Percentiles rank a stretch among this genome's conserved stretches.
Conservation (phyloP, 768 basidiomycete species). For the Suillus sp. region DNA sequence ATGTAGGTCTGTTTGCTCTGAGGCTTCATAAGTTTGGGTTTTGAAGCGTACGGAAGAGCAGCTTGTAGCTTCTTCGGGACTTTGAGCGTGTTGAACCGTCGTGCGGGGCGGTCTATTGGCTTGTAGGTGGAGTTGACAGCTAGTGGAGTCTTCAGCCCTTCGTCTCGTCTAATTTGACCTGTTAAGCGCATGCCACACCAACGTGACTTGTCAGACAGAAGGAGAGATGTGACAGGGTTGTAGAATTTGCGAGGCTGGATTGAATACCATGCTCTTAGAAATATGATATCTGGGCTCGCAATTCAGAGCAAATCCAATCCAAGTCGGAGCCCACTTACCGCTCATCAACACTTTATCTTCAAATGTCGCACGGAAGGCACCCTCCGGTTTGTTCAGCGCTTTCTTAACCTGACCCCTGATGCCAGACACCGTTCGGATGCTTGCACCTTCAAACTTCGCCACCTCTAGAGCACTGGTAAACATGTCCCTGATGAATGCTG, state of each 20-base stretch:
- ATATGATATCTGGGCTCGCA: conserved; percentile 75
- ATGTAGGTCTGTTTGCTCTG: conserved; percentile 82
- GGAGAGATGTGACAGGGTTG: conserved; percentile 91
- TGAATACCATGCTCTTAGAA: conserved; percentile 96
- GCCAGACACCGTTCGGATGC: conserved; percentile 91
- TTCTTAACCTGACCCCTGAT: conserved; percentile 98
- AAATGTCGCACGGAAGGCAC: conserved; percentile 94
- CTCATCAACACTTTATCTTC: conserved; percentile 98
- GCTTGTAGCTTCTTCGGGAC: conserved; percentile 91
- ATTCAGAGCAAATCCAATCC: neutral
- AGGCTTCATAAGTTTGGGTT: conserved; percentile 80
- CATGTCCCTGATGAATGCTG: conserved; percentile 98
- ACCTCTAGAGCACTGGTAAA: conserved; percentile 92
- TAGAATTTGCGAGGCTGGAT: conserved; percentile 95
- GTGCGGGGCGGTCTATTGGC: conserved; percentile 70
- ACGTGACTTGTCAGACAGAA: conserved; percentile 75
- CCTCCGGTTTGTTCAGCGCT: conserved; percentile 92
- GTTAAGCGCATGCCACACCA: conserved; percentile 98
- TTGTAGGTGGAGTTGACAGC: conserved; percentile 89
- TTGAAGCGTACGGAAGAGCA: conserved; percentile 87
- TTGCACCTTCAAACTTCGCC: conserved; percentile 99
- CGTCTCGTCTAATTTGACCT: conserved; percentile 86
- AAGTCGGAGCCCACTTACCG: conserved; percentile 53
- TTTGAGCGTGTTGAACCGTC: conserved; percentile 90
- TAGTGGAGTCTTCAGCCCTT: conserved; percentile 79